Conservation (phyloP, 129 eudicot species). For the Pittosporum tobira region DNA sequence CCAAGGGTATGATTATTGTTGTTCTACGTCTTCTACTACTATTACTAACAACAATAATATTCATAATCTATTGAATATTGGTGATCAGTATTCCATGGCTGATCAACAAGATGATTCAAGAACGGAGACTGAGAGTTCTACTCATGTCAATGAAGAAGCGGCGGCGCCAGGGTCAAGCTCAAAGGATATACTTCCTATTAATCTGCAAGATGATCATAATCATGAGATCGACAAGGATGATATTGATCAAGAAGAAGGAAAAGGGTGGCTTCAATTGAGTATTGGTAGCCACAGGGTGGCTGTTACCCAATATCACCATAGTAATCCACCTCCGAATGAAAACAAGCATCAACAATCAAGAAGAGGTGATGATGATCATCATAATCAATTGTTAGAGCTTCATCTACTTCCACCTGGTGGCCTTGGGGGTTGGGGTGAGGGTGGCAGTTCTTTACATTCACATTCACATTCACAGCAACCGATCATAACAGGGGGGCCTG, state of each 20-base stretch:
- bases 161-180: conserved; percentile 26
- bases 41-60: not conserved
- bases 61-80: conserved; percentile 20
- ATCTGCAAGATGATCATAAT: not conserved
- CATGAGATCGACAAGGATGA: not conserved
- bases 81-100: conserved; percentile 19
- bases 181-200: conserved; percentile 1
- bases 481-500: not conserved
- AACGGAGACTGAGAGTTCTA: conserved; percentile 18
- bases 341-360: not conserved
- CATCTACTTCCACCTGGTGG: conserved; percentile 23
- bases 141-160: conserved; percentile 8
- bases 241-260: conserved; percentile 9
- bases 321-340: not conserved
- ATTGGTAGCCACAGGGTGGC: conserved; percentile 20
- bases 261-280: conserved; percentile 61
- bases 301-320: too few relatives aligned
- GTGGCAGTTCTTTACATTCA: conserved; percentile 3
- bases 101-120: conserved; percentile 40
- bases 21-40: not conserved
- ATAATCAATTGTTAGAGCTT: conserved; percentile 19
- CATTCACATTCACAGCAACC: not conserved
- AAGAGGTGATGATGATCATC: not conserved
- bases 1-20: conserved; percentile 13
- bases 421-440: not conserved